These are phyloP conservation scores for Trichaptum fuscoviolaceum DNA, from an alignment of 768 basidiomycete species.

Conservation along the genomic window DNA sequence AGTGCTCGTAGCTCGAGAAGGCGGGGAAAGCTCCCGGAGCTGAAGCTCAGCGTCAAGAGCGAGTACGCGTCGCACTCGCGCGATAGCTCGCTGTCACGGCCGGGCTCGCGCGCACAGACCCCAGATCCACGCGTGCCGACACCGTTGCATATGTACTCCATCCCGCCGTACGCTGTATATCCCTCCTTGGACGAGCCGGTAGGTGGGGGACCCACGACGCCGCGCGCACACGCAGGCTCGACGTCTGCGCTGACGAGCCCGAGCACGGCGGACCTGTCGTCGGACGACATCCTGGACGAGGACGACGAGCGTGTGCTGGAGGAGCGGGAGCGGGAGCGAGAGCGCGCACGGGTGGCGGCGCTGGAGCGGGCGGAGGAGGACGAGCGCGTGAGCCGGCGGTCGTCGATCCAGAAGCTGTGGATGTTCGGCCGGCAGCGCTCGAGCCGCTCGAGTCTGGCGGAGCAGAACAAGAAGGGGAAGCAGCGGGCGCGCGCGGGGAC, in stretches of 20 bases:
- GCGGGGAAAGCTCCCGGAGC: neutral
- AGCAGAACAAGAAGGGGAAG: neutral
- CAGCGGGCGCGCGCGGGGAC: neutral
- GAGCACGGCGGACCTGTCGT: constrained; percentile 2
- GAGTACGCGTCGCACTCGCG: neutral
- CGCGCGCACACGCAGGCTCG: neutral
- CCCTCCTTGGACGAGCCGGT: neutral
- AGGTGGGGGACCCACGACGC: neutral
- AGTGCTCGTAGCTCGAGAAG: neutral
- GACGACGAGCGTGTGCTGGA: constrained; percentile 3
- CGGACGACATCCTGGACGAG: neutral
- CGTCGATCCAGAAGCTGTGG: neutral
- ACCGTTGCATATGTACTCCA: neutral
- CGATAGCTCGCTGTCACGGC: neutral
- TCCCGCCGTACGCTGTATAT: neutral
- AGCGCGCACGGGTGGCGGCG: neutral
- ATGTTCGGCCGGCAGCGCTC: neutral
- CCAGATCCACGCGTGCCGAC: neutral
- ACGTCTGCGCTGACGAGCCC: neutral
- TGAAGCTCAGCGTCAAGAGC: neutral
- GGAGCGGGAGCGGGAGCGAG: neutral
- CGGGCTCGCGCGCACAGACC: neutral
- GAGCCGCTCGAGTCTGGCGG: neutral
- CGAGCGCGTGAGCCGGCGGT: neutral
- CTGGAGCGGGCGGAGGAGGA: no score